phyloP scores from a whole-genome alignment of 2,329 filamentous ascomycete genomes.

The Cladosporium sp. region DNA sequence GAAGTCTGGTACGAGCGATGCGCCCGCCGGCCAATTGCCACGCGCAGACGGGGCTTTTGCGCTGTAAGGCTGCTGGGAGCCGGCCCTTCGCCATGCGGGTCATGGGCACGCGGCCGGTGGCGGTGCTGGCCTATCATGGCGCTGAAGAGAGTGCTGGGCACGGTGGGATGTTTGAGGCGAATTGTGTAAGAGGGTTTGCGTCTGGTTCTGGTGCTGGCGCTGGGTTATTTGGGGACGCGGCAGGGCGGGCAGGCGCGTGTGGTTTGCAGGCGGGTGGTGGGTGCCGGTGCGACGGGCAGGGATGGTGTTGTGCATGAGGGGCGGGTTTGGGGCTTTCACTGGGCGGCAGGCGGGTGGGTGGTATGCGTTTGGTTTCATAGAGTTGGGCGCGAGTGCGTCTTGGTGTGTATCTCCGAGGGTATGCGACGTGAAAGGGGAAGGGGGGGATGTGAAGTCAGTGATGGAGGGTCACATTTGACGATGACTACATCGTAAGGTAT shows the following conservation, averaged over 20 bases:
- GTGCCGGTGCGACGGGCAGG: neutral
- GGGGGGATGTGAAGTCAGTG: no score
- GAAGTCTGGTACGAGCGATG: conserved; percentile 7
- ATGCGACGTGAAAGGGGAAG: no score
- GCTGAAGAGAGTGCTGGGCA: no score
- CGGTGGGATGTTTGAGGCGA: conserved; percentile 11
- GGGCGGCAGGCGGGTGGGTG: neutral
- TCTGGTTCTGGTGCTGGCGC: no score
- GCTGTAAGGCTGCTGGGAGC: neutral
- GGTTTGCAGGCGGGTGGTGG: no score
- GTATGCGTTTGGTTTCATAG: no score
- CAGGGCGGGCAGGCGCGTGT: no score
- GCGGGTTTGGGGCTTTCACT: neutral
- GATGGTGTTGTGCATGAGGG: conserved; percentile 6
- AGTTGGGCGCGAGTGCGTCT: no score
- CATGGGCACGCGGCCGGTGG: conserved; percentile 6
- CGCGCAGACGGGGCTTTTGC: neutral
- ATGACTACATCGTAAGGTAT: no score
- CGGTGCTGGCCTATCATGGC: conserved; percentile 7
- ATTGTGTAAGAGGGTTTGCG: neutral
- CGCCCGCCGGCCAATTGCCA: neutral
- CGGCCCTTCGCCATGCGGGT: conserved; percentile 1
- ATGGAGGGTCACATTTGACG: no score
- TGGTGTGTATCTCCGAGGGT: no score
- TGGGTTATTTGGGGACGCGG: no score